Conservation (phyloP, 2,329 filamentous ascomycete genomes). For the Hyphodiscus sp. region DNA sequence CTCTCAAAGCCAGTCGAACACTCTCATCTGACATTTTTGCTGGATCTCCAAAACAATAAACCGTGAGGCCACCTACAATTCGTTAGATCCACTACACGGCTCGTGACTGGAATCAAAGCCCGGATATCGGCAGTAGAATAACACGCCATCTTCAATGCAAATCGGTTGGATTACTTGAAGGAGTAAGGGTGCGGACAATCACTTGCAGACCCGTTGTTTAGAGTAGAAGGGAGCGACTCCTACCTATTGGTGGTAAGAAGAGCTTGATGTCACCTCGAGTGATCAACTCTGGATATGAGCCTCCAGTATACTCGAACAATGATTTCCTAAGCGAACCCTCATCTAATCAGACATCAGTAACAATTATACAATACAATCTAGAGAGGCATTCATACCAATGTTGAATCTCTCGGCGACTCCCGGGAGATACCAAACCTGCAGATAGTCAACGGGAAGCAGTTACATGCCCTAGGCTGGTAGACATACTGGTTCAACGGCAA, state of each 20-base stretch:
- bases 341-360: slow-evolving; percentile 72
- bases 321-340: slow-evolving; percentile 81
- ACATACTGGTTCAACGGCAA: slow-evolving; percentile 86
- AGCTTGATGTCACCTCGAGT: slow-evolving; percentile 91
- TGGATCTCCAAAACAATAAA: slow-evolving; percentile 95
- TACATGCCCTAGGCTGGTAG: not conserved
- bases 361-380: slow-evolving; percentile 35
- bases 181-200: no score
- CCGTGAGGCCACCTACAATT: slow-evolving; percentile 61
- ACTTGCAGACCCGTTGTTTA: no score
- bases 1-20: slow-evolving; percentile 71
- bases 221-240: slow-evolving; percentile 68
- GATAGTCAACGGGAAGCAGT: slow-evolving; percentile 42
- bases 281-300: slow-evolving; percentile 93
- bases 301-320: slow-evolving; percentile 91
- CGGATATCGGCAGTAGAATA: not conserved
- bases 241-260: slow-evolving; percentile 90
- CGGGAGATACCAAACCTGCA: slow-evolving; percentile 73
- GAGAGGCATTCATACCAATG: slow-evolving; percentile 41
- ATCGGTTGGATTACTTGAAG: not conserved
- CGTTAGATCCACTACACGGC: slow-evolving; percentile 1
- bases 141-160: not conserved
- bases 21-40: slow-evolving; percentile 88
- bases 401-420: slow-evolving; percentile 89
- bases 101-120: not conserved